Conservation (phyloP, 1,284 basidiomycete genomes). For the Apiotrichum mycotoxinovorans region DNA sequence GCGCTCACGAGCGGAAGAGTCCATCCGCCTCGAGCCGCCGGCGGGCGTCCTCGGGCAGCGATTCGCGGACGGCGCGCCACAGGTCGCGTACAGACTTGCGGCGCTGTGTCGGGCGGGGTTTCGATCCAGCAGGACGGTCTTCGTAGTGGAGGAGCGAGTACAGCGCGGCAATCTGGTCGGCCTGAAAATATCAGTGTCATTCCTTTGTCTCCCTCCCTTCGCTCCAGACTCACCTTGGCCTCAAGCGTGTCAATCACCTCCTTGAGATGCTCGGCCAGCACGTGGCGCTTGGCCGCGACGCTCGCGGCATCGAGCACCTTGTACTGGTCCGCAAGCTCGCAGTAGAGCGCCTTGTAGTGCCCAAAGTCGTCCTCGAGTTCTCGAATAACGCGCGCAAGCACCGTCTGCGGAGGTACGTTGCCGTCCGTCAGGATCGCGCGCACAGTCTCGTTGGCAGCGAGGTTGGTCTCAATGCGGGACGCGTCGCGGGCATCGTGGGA, state of each 20-base stretch:
- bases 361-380: slow-evolving; percentile 87
- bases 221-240: slow-evolving; percentile 60
- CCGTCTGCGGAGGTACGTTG: slow-evolving; percentile 71
- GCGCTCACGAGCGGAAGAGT: slow-evolving; percentile 1
- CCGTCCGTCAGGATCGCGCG: slow-evolving; percentile 57
- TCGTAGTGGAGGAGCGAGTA: slow-evolving; percentile 72
- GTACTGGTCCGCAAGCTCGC: slow-evolving; percentile 84
- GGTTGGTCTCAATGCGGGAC: neutral
- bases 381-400: slow-evolving; percentile 68
- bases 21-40: slow-evolving; percentile 33
- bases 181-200: slow-evolving; percentile 52
- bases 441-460: slow-evolving; percentile 40
- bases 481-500: neutral
- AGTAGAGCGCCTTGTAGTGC: slow-evolving; percentile 86
- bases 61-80: slow-evolving; percentile 36
- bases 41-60: slow-evolving; percentile 37
- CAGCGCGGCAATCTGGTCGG: slow-evolving; percentile 79
- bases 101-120: neutral
- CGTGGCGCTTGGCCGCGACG: slow-evolving; percentile 70
- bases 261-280: slow-evolving; percentile 74
- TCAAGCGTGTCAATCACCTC: slow-evolving; percentile 87
- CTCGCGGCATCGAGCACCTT: slow-evolving; percentile 76
- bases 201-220: neutral
- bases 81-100: slow-evolving; percentile 33
- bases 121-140: slow-evolving; percentile 49